A percentile compares a stretch with the other conserved stretches of the same genome.
phyloP scores from a whole-genome alignment of 106 monocot species.

The Acorus gramineus region DNA sequence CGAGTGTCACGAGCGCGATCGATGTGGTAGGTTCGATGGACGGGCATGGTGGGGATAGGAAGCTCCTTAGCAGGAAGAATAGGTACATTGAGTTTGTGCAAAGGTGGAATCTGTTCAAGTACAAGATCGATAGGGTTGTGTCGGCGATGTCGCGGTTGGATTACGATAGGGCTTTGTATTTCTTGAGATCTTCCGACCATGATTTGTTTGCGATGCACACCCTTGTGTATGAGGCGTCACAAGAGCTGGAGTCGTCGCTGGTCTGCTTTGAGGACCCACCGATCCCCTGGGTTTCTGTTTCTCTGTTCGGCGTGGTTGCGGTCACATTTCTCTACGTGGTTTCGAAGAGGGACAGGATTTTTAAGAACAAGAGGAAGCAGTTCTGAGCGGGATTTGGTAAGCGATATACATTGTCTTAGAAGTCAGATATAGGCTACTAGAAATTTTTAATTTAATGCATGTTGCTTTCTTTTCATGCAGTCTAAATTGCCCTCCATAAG shows the following conservation, averaged over 20 bases:
- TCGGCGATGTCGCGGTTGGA: constrained; percentile 82
- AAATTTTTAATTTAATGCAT: no score
- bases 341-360: constrained; percentile 69
- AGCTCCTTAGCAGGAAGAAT: constrained; percentile 46
- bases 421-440: no score
- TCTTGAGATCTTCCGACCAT: constrained; percentile 75
- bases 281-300: constrained; percentile 73
- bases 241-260: constrained; percentile 80
- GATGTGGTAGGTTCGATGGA: constrained; percentile 65
- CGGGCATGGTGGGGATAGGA: constrained; percentile 65
- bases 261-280: constrained; percentile 94
- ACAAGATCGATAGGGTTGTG: constrained; percentile 71
- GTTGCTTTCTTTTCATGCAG: no score
- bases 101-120: constrained; percentile 86
- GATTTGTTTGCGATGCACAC: constrained; percentile 78
- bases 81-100: constrained; percentile 63
- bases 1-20: constrained; percentile 53
- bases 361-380: constrained; percentile 78
- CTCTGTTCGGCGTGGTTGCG: constrained; percentile 36
- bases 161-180: constrained; percentile 69
- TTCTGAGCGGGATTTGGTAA: constrained; percentile 31
- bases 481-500: no score
- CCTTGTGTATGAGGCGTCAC: constrained; percentile 70
- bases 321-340: constrained; percentile 65
- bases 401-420: no score